Evolutionary conservation across 257 asterid species (phyloP).

Genomic region (Solanum chiquidenum): DNA sequence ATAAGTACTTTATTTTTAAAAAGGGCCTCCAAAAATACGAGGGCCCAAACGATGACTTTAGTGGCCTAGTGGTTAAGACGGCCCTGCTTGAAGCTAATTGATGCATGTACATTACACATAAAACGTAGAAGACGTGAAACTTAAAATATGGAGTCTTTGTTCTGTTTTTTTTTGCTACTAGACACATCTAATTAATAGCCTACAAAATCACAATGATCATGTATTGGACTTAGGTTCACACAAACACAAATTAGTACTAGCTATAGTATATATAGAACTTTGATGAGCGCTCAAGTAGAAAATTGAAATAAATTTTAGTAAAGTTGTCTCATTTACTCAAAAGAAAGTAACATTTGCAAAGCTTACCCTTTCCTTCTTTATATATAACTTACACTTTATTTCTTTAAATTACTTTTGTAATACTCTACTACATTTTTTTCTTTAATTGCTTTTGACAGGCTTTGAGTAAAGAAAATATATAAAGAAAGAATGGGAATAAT

Average conservation of each 20-base stretch:
- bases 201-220: not conserved
- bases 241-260: not conserved
- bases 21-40: too few species aligned
- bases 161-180: constrained; percentile 11
- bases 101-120: not conserved
- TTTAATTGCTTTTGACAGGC: not conserved
- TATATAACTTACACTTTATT: not conserved
- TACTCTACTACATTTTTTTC: not conserved
- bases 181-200: not conserved
- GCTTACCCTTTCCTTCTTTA: not conserved
- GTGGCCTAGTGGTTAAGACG: too few species aligned
- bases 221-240: not conserved
- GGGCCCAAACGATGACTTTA: too few species aligned
- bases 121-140: not conserved
- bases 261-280: not conserved
- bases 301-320: not conserved
- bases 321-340: not conserved
- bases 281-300: not conserved
- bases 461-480: not conserved
- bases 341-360: not conserved
- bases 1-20: too few species aligned
- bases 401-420: not conserved
- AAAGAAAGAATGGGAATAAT: not conserved
- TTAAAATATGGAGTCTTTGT: not conserved
- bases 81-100: not conserved